These are phyloP conservation scores for Fusarium mundagurra DNA, from an alignment of 2,329 filamentous ascomycete genomes.

Conservation along the genomic window DNA sequence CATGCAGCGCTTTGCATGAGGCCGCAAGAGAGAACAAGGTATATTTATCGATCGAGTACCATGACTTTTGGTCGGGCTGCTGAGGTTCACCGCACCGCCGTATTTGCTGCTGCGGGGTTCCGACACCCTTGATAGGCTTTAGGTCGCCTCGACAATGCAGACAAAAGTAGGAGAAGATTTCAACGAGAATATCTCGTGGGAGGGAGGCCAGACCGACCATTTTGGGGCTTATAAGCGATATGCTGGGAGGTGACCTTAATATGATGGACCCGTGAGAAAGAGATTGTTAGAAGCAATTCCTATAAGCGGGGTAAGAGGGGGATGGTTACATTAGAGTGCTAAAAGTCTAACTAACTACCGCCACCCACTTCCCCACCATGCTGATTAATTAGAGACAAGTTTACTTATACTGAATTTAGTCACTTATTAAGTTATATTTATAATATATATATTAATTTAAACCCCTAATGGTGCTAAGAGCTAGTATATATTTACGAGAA, in stretches of 20 bases:
- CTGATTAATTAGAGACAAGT: too few species aligned
- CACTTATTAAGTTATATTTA: too few species aligned
- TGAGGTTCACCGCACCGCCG: background rate
- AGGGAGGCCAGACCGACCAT: accelerated
- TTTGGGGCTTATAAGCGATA: background rate
- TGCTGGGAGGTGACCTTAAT: accelerated
- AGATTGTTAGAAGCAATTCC: background rate
- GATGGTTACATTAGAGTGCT: too few species aligned
- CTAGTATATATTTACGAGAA: too few species aligned
- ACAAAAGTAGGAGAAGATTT: background rate
- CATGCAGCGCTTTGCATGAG: background rate
- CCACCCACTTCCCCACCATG: too few species aligned
- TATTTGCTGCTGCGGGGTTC: background rate
- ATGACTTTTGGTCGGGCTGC: background rate
- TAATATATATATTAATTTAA: too few species aligned
- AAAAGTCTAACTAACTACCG: too few species aligned
- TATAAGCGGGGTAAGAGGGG: too few species aligned
- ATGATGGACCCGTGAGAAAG: accelerated
- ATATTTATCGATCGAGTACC: background rate
- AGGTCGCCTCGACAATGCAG: background rate
- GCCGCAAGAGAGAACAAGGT: background rate
- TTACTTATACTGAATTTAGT: too few species aligned
- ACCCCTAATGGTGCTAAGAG: accelerated
- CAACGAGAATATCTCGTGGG: accelerated
- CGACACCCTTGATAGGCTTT: background rate